These are phyloP conservation scores for Candida sp. DNA, from an alignment of 1,139 yeast genomes.

Conservation along the genomic window DNA sequence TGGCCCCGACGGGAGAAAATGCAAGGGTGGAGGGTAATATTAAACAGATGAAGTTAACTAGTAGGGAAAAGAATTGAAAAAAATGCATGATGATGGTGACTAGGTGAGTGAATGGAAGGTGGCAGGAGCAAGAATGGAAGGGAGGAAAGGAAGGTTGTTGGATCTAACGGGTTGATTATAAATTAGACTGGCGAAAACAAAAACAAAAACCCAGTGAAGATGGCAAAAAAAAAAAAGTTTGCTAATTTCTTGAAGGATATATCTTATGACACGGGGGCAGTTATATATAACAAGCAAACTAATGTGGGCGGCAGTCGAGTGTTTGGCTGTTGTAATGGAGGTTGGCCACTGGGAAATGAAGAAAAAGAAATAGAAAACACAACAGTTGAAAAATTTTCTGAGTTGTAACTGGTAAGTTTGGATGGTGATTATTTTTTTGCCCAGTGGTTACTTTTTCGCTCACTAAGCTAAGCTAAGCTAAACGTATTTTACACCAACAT, in stretches of 20 bases:
- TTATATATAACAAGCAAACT: too few species aligned
- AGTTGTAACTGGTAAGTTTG: too few species aligned
- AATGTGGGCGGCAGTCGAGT: background rate
- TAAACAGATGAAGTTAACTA: constrained; percentile 4
- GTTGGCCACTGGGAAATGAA: background rate
- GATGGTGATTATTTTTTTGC: background rate
- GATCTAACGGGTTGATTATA: background rate
- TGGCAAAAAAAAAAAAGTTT: too few species aligned
- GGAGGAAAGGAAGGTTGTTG: background rate
- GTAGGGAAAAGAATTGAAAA: constrained; percentile 9
- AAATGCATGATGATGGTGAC: background rate
- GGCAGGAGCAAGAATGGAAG: too few species aligned
- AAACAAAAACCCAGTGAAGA: too few species aligned
- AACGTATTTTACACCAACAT: too few species aligned
- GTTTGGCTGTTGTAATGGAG: background rate
- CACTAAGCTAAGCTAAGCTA: too few species aligned
- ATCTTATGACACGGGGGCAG: too few species aligned
- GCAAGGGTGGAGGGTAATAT: constrained; percentile 5
- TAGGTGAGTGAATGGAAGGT: background rate
- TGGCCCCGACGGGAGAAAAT: constrained; percentile 6
- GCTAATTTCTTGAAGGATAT: too few species aligned
- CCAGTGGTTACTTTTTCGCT: background rate
- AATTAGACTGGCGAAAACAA: too few species aligned
- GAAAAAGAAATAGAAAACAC: background rate
- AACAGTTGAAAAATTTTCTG: background rate